These are phyloP conservation scores for Francoa sonchifolia DNA, from an alignment of 441 rosid species.

Conservation along the genomic window DNA sequence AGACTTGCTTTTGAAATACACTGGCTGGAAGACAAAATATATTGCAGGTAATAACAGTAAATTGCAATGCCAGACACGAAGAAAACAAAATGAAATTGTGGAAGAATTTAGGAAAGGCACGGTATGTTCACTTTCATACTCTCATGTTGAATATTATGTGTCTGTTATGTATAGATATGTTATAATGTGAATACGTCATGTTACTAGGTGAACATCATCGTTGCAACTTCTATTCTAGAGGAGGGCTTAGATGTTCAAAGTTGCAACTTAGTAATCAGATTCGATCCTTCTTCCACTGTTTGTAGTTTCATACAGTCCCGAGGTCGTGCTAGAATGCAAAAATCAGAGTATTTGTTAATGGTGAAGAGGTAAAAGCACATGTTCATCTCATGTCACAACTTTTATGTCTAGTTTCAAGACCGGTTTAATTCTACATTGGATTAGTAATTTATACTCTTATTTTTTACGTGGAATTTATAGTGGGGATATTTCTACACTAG, in stretches of 20 bases:
- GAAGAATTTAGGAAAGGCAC: constrained; percentile 71
- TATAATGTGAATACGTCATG: constrained; percentile 10
- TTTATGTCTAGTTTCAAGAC: background rate
- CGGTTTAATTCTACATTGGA: background rate
- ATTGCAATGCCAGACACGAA: constrained; percentile 52
- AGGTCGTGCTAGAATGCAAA: constrained; percentile 87
- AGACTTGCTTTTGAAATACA: constrained; percentile 42
- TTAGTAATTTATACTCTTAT: background rate
- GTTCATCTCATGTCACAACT: constrained; percentile 1
- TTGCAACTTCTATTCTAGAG: constrained; percentile 87
- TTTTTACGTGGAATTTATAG: constrained; percentile 20
- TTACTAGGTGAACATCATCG: constrained; percentile 67
- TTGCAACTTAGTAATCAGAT: constrained; percentile 79
- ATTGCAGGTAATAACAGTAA: constrained; percentile 63
- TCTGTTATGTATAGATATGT: constrained; percentile 6
- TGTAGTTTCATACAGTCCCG: constrained; percentile 91
- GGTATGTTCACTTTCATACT: constrained; percentile 28
- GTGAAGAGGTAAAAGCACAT: constrained; percentile 33
- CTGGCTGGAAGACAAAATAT: constrained; percentile 54
- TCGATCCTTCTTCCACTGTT: constrained; percentile 65
- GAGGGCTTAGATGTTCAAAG: constrained; percentile 90
- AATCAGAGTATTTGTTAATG: constrained; percentile 78
- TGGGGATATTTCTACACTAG: constrained; percentile 33
- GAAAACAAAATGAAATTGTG: constrained; percentile 61
- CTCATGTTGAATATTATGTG: background rate